Evolutionary conservation across 441 rosid genomes (phyloP).

Genomic region (Kokia cookei): DNA sequence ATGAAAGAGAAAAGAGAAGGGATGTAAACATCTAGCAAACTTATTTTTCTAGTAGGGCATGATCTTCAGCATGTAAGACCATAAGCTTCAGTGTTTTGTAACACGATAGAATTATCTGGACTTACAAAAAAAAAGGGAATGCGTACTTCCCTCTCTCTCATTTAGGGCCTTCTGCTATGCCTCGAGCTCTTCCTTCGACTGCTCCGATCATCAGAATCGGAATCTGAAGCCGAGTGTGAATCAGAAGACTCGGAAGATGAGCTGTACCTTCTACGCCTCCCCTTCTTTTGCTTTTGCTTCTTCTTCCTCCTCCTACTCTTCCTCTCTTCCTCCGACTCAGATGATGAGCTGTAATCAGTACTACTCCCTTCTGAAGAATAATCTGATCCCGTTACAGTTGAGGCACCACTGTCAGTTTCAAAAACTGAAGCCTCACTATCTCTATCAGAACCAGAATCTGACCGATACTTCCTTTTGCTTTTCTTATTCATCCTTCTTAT

Average conservation of each 20-base stretch:
- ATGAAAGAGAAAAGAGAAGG: not conserved
- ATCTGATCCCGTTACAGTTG: conserved; percentile 41
- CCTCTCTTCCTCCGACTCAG: conserved; percentile 71
- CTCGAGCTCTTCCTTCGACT: conserved; percentile 61
- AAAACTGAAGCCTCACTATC: conserved; percentile 94
- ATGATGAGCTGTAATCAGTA: conserved; percentile 59
- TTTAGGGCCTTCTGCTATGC: conserved; percentile 34
- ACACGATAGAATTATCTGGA: no score
- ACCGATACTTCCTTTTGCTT: conserved; percentile 74
- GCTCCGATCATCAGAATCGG: conserved; percentile 68
- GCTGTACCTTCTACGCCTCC: conserved; percentile 51
- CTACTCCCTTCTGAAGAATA: conserved; percentile 61
- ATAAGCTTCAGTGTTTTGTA: no score
- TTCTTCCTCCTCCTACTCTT: conserved; percentile 38
- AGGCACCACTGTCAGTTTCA: conserved; percentile 39
- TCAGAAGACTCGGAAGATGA: conserved; percentile 76
- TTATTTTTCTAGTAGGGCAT: not conserved
- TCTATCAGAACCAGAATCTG: conserved; percentile 53
- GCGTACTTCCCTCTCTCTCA: no score
- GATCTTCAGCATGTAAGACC: no score
- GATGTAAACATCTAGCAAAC: not conserved
- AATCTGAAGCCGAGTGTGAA: conserved; percentile 60
- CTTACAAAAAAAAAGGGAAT: no score
- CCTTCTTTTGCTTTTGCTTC: conserved; percentile 39
- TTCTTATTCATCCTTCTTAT: conserved; percentile 44